Conservation (phyloP, 108 stramenopile species). For the Skeletonema costatum region DNA sequence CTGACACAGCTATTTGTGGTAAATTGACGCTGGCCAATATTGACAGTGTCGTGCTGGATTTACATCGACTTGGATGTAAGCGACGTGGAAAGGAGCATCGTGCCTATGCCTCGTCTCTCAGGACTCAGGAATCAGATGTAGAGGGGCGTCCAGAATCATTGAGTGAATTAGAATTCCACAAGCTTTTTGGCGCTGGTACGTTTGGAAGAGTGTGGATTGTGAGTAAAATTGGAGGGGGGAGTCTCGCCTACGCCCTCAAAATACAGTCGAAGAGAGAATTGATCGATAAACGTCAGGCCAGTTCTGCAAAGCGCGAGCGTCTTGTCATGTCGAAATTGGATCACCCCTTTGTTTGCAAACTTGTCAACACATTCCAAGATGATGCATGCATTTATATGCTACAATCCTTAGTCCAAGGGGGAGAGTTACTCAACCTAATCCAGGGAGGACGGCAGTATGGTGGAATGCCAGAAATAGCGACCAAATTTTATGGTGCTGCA, state of each 20-base stretch:
- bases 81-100: slow-evolving; percentile 5
- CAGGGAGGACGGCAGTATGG: slow-evolving; percentile 51
- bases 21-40: slow-evolving; percentile 44
- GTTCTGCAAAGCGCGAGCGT: slow-evolving; percentile 33
- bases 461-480: slow-evolving; percentile 49
- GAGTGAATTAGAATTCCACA: slow-evolving; percentile 55
- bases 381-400: slow-evolving; percentile 80
- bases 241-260: slow-evolving; percentile 54
- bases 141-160: slow-evolving; percentile 78
- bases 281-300: slow-evolving; percentile 41
- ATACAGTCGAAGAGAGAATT: slow-evolving; percentile 63
- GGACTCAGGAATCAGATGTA: slow-evolving; percentile 13
- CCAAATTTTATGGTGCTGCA: slow-evolving; percentile 57
- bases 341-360: slow-evolving; percentile 82
- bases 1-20: slow-evolving; percentile 39
- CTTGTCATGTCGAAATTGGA: slow-evolving; percentile 70
- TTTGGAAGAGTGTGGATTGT: slow-evolving; percentile 87
- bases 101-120: slow-evolving; percentile 26
- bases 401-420: slow-evolving; percentile 72
- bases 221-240: slow-evolving; percentile 25
- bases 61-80: slow-evolving; percentile 49
- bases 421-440: slow-evolving; percentile 59
- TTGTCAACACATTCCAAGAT: slow-evolving; percentile 79
- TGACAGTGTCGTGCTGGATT: slow-evolving; percentile 41
- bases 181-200: slow-evolving; percentile 79